These are phyloP conservation scores for Metschnikowia lachancei DNA, from an alignment of 805 yeast genomes.

Conservation along the genomic window DNA sequence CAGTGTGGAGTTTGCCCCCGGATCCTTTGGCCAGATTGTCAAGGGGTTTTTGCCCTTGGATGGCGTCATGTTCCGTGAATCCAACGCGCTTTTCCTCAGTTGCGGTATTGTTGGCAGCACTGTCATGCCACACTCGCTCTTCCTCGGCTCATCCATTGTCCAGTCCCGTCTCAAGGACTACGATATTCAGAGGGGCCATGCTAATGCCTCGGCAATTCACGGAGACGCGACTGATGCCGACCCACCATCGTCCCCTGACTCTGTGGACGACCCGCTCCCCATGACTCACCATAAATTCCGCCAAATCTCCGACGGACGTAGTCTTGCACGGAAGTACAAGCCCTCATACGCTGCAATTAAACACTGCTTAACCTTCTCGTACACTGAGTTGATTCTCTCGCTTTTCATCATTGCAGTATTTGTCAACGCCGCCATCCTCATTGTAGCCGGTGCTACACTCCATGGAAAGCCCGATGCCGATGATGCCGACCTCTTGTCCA, in stretches of 20 bases:
- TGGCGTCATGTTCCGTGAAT: constrained; percentile 30
- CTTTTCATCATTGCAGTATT: constrained; percentile 43
- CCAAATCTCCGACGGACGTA: constrained; percentile 29
- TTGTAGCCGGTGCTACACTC: constrained; percentile 44
- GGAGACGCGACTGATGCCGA: neutral
- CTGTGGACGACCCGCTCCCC: constrained; percentile 15
- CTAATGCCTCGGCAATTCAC: neutral
- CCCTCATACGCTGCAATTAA: constrained; percentile 43
- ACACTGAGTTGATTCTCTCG: constrained; percentile 39
- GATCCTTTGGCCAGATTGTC: constrained; percentile 50
- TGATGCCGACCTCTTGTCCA: constrained; percentile 45
- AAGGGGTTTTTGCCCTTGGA: constrained; percentile 66
- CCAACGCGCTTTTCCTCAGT: constrained; percentile 41
- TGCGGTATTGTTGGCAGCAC: constrained; percentile 49
- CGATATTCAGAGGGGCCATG: constrained; percentile 24
- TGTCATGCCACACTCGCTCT: constrained; percentile 47
- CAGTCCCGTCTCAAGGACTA: constrained; percentile 44
- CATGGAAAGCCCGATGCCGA: constrained; percentile 44
- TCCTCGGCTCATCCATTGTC: constrained; percentile 44
- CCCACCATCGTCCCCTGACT: neutral
- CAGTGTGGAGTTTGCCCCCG: constrained; percentile 50
- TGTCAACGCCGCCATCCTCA: constrained; percentile 44
- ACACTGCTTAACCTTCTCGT: constrained; percentile 41
- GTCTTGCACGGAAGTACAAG: constrained; percentile 32
- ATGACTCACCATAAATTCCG: constrained; percentile 21